phyloP scores from a whole-genome alignment of 2,329 filamentous ascomycete genomes.

The Clarireedia paspali region DNA sequence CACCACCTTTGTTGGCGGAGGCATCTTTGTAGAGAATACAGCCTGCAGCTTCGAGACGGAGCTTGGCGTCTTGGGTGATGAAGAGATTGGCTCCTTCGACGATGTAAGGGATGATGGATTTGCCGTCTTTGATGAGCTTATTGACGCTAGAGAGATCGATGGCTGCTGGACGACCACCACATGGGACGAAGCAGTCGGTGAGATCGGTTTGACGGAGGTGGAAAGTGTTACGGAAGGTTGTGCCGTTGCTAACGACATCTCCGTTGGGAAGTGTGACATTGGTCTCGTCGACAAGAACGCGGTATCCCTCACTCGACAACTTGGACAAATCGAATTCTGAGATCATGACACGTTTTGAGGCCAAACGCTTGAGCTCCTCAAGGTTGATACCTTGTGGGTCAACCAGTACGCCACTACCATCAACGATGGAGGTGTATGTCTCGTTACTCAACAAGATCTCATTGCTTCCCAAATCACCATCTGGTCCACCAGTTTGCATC shows the following conservation, averaged over 20 bases:
- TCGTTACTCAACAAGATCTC: constrained; percentile 95
- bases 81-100: constrained; percentile 98
- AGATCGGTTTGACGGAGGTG: constrained; percentile 72
- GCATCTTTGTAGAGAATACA: constrained; percentile 96
- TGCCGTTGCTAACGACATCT: constrained; percentile 84
- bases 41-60: constrained; percentile 89
- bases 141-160: constrained; percentile 85
- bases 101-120: constrained; percentile 82
- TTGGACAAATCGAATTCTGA: constrained; percentile 76
- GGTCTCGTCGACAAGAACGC: constrained; percentile 84
- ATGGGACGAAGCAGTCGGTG: constrained; percentile 90
- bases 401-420: constrained; percentile 89
- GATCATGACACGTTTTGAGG: constrained; percentile 84
- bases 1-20: constrained; percentile 96
- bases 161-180: constrained; percentile 91
- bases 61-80: constrained; percentile 96
- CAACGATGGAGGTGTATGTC: constrained; percentile 92
- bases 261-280: constrained; percentile 83
- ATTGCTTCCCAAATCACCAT: constrained; percentile 94
- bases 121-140: constrained; percentile 85
- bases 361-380: constrained; percentile 74
- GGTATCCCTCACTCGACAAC: constrained; percentile 81
- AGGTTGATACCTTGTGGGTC: constrained; percentile 86
- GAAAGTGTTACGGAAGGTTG: constrained; percentile 94
- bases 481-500: constrained; percentile 94